Base-by-base conservation (phyloP, 371 early-diverging fungal species). In the Haplosporangium sp. region DNA sequence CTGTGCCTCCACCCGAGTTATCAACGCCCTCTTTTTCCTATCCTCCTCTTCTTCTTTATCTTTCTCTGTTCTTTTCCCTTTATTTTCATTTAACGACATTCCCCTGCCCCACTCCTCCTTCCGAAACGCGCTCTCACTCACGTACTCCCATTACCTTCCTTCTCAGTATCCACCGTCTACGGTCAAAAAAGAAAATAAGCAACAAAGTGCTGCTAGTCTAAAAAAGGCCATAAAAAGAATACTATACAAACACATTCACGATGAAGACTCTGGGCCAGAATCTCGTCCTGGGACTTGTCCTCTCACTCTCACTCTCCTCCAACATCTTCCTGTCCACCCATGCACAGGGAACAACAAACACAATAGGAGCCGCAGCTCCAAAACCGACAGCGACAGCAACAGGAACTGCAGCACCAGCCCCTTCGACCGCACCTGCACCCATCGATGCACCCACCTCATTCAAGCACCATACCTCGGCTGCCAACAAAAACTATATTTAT, bases 181-280 rank as follows among this genome's bases (percentile, higher is more conserved):
- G 54, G 64, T 40, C 38, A 51, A 66, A 40, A 40, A 38, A 67
- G 55, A 73, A 73, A 63, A 63, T 64, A 67, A 67, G 48, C 62
- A 67, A 67, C 58, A 60, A 14, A 29, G 43, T 20, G 29, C 36
- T 23, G 52, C 38, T 41, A 59, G 41, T n/a, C 20, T 29, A 42
- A 45, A 13, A 40, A 47, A 55, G 20, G 29, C 7, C n/a, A 37
- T 29, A 59, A 59, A 43, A 59, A 21, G 23, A n/a, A 14, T n/a
- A 21, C 36, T 10, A 37, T 6, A n/a, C n/a, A 20, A 23, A 12
- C 21, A 21, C 21, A 45, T 29, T 29, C 29, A 55, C 51, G 29
- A 59, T 71, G 60, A 59, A 59, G 10, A 21, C 43, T 16, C 23
- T 64, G 18, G 51, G 63, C 43, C 55, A 55, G 46, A 70, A 36